Evolutionary conservation across 78 protist genomes (phyloP).

Genomic region (Isochrysis galbana): DNA sequence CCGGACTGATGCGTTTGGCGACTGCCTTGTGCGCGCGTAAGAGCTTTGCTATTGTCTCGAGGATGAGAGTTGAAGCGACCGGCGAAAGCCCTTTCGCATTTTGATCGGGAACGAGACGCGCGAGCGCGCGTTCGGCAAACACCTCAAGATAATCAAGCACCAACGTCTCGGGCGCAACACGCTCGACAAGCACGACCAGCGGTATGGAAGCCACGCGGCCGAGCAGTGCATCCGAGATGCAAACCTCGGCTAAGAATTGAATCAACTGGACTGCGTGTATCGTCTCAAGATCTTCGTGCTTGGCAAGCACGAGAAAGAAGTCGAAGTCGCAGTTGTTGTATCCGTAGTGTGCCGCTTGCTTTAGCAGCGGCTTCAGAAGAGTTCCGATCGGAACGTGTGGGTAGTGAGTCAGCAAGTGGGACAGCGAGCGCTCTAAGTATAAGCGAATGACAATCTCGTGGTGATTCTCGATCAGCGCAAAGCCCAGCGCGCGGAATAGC

Average conservation of each 20-base stretch:
- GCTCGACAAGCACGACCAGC: neutral
- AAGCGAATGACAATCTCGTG: neutral
- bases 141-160: neutral
- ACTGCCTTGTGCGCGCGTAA: neutral
- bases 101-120: neutral
- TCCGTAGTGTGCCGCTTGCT: conserved; percentile 1
- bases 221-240: neutral
- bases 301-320: neutral
- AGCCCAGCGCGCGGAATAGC: neutral
- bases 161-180: neutral
- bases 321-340: neutral
- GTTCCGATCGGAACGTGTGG: neutral
- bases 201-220: neutral
- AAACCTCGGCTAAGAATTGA: neutral
- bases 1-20: no score
- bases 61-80: neutral
- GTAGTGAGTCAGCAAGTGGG: neutral
- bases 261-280: neutral
- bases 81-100: neutral
- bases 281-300: neutral
- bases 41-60: neutral
- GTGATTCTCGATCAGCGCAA: conserved; percentile 6
- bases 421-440: neutral
- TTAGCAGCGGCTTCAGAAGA: neutral
- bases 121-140: neutral